A percentile compares a stretch with the other conserved stretches of the same genome.
These are phyloP conservation scores for Coffea humblotiana DNA, from an alignment of 305 asterid genomes.

Conservation along the genomic window DNA sequence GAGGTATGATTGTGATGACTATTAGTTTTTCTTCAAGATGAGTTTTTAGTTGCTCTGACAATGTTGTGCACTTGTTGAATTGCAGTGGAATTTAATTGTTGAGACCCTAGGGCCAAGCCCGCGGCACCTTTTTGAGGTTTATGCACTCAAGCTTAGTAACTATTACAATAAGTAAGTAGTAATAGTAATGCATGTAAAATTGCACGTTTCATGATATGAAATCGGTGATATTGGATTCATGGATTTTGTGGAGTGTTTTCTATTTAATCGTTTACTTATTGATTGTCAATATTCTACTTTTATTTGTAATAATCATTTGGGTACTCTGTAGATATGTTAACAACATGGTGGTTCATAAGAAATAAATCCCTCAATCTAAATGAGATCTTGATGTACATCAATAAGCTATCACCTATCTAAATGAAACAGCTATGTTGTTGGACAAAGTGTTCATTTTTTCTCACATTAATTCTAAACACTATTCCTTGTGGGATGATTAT, in stretches of 20 bases:
- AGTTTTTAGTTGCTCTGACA: slow-evolving; percentile 17
- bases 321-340: too few relatives aligned
- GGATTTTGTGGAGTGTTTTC: background rate
- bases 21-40: background rate
- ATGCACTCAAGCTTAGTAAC: slow-evolving; percentile 76
- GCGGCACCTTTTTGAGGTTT: slow-evolving; percentile 88
- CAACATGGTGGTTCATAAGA: background rate
- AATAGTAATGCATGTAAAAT: slow-evolving; percentile 16
- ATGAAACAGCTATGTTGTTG: background rate
- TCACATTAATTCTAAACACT: too few relatives aligned
- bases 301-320: background rate
- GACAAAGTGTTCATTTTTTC: background rate
- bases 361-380: background rate
- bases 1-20: slow-evolving; percentile 53
- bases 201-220: slow-evolving; percentile 1
- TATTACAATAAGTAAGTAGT: slow-evolving; percentile 68
- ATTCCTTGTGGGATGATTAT: too few relatives aligned
- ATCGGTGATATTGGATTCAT: background rate
- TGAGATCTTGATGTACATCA: background rate
- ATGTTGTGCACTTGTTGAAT: slow-evolving; percentile 27
- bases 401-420: background rate
- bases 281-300: background rate
- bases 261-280: background rate
- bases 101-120: slow-evolving; percentile 78
- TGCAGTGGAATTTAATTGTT: slow-evolving; percentile 78